Percentiles rank a stretch among this genome's conserved stretches.
phyloP scores from a whole-genome alignment of 164 flowering plant species.

The Annona squamosa region DNA sequence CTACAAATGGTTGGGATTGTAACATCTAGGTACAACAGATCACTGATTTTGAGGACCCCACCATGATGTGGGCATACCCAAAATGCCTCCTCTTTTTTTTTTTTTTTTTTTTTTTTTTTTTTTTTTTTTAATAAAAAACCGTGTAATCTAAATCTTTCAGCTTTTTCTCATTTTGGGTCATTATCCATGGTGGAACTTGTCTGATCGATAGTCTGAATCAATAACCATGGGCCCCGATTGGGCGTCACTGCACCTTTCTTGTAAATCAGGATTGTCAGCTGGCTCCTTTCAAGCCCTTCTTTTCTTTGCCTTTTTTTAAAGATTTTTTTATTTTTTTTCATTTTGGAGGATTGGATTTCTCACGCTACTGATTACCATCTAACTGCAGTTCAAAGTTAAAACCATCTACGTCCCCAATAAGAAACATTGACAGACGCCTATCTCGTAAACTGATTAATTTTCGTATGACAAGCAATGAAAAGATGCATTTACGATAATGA shows the following conservation, averaged over 20 bases:
- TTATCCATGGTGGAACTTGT: background rate
- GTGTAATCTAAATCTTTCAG: background rate
- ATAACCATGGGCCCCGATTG: background rate
- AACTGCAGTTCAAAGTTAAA: background rate
- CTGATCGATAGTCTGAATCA: background rate
- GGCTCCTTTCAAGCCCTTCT: background rate
- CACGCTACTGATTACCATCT: background rate
- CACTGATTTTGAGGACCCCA: background rate
- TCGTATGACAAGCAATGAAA: background rate
- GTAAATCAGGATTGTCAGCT: background rate
- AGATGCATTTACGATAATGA: background rate
- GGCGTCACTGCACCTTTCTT: background rate
- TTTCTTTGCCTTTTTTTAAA: too few relatives aligned
- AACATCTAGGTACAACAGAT: background rate
- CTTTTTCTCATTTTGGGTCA: background rate
- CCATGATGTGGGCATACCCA: background rate
- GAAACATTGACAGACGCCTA: constrained; percentile 1
- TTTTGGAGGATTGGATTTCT: background rate
- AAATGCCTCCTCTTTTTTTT: background rate
- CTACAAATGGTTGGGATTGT: background rate
- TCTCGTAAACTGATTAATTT: background rate
- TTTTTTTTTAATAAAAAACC: background rate
- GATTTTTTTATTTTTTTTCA: too few relatives aligned
- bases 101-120: too few relatives aligned
- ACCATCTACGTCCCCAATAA: background rate